Evolutionary conservation across 73 alveolate species (phyloP), one percentile per base, ranked within the genome.

Genomic region (Paramecium bursaria): DNA sequence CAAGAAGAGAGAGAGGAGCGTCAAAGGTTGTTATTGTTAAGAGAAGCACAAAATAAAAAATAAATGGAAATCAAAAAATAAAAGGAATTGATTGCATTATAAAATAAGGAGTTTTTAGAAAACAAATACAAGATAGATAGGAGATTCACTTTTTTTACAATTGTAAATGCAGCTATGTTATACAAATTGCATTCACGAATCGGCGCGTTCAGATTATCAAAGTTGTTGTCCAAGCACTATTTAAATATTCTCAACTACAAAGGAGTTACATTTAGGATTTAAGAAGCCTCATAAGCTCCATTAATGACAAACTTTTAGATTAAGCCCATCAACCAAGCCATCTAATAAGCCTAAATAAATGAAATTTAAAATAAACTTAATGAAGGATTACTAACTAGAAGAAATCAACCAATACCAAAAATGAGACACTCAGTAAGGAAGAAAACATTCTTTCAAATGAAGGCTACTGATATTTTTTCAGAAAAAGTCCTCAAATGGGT

Each of bases 221-320:
- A 67, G 35, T 27, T 67, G 27, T 39, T 67, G 17, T 53, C 82
- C 6, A 67, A 31, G 21, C 46, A 67, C 19, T 67, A 67, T 35
- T 47, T 67, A n/a, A 67, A 67, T 67, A 42, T 67, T 15, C 44
- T 67, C 27, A 67, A 67, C 44, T 67, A 67, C 23, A 67, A 67
- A 67, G 82, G 50, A 57, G 33, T 57, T 2, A 50, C 27, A n/a
- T 30, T 30, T 30, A 57, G 76, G 4, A 14, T 57, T 2, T n/a
- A 13, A 30, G 76, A 30, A 1, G 27, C 33, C 27, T 30, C 76
- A 10, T 1, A 48, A 27, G 33, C 3, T 29, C 76, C 76, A 4
- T 57, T 50, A 0, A 57, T 57, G 76, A 57, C 27, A 57, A 7
- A 13, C 33, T 19, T 57, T 1, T 9, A 57, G 4, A 48, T 11